Evolutionary conservation across 139 green algal genomes (phyloP).

Genomic region (Marvania coccoides): DNA sequence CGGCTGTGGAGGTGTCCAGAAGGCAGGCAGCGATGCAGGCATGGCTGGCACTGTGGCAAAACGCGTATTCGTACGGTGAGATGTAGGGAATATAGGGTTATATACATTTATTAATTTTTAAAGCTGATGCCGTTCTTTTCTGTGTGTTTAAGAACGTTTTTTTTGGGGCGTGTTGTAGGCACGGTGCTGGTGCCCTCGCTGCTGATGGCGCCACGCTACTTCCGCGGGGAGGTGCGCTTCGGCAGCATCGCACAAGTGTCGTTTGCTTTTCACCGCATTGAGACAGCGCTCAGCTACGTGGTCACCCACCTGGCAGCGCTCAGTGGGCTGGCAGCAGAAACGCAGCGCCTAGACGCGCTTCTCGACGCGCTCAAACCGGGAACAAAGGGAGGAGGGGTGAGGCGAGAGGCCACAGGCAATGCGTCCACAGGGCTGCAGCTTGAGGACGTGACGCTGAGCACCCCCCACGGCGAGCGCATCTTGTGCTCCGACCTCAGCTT

Average conservation of each 20-base stretch:
- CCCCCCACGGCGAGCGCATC: slow-evolving; percentile 20
- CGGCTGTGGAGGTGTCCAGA: slow-evolving; percentile 1
- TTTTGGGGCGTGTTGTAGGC: too few species aligned
- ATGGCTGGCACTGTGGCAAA: slow-evolving; percentile 59
- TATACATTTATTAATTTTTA: too few species aligned
- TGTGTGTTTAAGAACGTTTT: too few species aligned
- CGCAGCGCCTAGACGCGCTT: slow-evolving; percentile 56
- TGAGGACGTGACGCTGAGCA: slow-evolving; percentile 3
- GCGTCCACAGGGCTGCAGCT: not conserved
- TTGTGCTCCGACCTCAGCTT: slow-evolving; percentile 32
- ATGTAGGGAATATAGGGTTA: too few species aligned
- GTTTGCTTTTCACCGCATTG: slow-evolving; percentile 38
- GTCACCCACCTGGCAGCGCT: slow-evolving; percentile 44
- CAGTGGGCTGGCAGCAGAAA: slow-evolving; percentile 54
- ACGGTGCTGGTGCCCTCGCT: slow-evolving; percentile 75
- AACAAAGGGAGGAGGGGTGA: not conserved
- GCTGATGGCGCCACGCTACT: slow-evolving; percentile 68
- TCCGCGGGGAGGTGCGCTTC: slow-evolving; percentile 69
- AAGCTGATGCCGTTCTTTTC: too few species aligned
- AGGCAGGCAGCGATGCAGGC: slow-evolving; percentile 32
- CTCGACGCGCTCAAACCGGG: slow-evolving; percentile 9
- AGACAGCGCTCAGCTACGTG: slow-evolving; percentile 49
- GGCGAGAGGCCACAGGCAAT: not conserved
- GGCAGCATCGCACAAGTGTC: slow-evolving; percentile 52
- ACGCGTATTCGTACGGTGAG: slow-evolving; percentile 33